Percentiles rank a stretch among this genome's conserved stretches.
These are phyloP conservation scores for Pythium aquatile DNA, from an alignment of 352 stramenopile species.

Conservation along the genomic window DNA sequence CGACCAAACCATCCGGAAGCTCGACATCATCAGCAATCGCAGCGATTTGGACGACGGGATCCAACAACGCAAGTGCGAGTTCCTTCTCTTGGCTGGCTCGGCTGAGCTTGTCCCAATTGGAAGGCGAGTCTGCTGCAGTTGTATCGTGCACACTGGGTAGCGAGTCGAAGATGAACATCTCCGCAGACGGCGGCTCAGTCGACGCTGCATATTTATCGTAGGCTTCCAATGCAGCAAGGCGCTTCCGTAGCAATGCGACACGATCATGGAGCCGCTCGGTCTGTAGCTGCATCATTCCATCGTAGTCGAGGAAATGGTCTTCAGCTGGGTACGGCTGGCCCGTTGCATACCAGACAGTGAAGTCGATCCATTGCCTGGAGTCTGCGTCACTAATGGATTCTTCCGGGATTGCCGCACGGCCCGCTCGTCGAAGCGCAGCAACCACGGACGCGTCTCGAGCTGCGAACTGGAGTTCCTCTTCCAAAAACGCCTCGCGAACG, in stretches of 20 bases:
- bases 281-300: neutral
- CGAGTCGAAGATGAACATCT: conserved; percentile 52
- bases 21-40: conserved; percentile 57
- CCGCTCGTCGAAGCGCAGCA: conserved; percentile 34
- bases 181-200: neutral
- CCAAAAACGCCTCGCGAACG: conserved; percentile 53
- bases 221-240: conserved; percentile 7
- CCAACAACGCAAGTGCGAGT: conserved; percentile 48
- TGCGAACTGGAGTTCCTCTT: conserved; percentile 57
- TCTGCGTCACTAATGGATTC: conserved; percentile 28
- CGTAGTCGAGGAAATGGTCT: conserved; percentile 1
- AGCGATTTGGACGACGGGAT: conserved; percentile 57
- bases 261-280: conserved; percentile 12
- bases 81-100: conserved; percentile 43
- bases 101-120: conserved; percentile 45
- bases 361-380: conserved; percentile 42
- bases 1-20: conserved; percentile 46
- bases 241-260: conserved; percentile 17
- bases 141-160: neutral
- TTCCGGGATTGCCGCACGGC: conserved; percentile 27
- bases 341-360: conserved; percentile 56
- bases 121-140: conserved; percentile 4
- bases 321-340: neutral
- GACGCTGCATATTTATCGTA: neutral
- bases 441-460: conserved; percentile 41